Base-by-base conservation (phyloP, 2,329 filamentous ascomycete species). In the Sporothrix variecibatus region DNA sequence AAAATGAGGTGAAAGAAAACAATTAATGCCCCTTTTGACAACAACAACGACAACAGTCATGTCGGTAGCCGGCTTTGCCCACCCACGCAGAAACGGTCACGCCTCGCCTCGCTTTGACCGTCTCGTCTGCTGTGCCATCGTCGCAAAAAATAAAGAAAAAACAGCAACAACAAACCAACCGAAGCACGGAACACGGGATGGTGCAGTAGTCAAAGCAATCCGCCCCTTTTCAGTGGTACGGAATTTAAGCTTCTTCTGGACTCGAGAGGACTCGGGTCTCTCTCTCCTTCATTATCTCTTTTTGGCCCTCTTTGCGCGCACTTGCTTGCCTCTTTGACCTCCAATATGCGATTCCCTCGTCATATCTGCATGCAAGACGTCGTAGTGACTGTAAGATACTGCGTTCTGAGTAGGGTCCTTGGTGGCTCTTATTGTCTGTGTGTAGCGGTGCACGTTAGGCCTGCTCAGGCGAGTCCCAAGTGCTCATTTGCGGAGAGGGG, bases 171-270 rank as follows among this genome's bases (percentile, higher is more conserved):
- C 34, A 4, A 4, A 3, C 34, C 34, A 34, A 34, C 67, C 31
- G 40, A n/a, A 56, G 20, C 31, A 15, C 28, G 46, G 46, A 56
- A 38, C 67, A 56, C 26, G 67, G 46, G 46, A 53, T 28, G 46
- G 46, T 53, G 67, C 67, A 69, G 46, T 34, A 68, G 46, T 31
- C 43, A 23, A 68, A 1, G 26, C 65, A 6, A 5, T 7, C 12
- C 12, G 26, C 15, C 65, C 65, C 65, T 3, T 23, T 58, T 56
- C 60, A 43, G 49, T 72, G 62, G 62, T 72, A 58, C 71, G 23
- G 38, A 49, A 58, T 68, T 72, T 72, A 72, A 72, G 71, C 71
- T 72, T 72, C 71, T 72, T 72, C 17, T 46, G 23, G 46, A 43
- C 15, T 15, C 23, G 58, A 20, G 23, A 31, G 43, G n/a, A 23